phyloP scores from a whole-genome alignment of 2,329 filamentous ascomycete species.

The Xylariomycetidae sp. region DNA sequence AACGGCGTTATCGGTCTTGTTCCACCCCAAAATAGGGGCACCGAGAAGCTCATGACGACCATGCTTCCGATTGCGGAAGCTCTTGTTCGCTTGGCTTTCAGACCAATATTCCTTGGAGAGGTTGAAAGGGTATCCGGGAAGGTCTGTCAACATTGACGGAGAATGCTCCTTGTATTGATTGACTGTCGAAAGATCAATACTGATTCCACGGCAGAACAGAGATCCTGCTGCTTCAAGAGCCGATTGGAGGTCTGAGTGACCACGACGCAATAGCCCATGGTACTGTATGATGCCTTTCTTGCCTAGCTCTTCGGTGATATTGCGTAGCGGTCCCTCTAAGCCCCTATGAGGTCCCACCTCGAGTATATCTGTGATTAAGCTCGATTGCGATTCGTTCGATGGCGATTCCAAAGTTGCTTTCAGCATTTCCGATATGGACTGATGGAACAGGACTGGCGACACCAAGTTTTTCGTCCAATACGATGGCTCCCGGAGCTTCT shows the following conservation, averaged over 20 bases:
- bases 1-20: conserved; percentile 15
- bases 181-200: conserved; percentile 4
- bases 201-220: conserved; percentile 11
- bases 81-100: conserved; percentile 17
- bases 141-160: conserved; percentile 11
- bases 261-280: background rate
- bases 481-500: background rate
- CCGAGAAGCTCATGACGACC: conserved; percentile 22
- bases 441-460: background rate
- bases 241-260: background rate
- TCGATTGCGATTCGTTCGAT: background rate
- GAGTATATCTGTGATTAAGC: background rate
- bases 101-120: conserved; percentile 19
- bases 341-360: background rate
- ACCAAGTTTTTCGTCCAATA: background rate
- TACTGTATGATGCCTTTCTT: conserved; percentile 1
- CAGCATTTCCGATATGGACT: background rate
- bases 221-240: conserved; percentile 9
- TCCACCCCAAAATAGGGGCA: conserved; percentile 14
- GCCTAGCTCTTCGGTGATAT: background rate
- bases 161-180: conserved; percentile 1
- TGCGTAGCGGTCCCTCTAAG: background rate
- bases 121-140: conserved; percentile 22
- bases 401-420: background rate
- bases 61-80: conserved; percentile 11